Evolutionary conservation across 2,329 filamentous ascomycete genomes (phyloP), one percentile per base, ranked within the genome.

Genomic region (Colletotrichum phormii): DNA sequence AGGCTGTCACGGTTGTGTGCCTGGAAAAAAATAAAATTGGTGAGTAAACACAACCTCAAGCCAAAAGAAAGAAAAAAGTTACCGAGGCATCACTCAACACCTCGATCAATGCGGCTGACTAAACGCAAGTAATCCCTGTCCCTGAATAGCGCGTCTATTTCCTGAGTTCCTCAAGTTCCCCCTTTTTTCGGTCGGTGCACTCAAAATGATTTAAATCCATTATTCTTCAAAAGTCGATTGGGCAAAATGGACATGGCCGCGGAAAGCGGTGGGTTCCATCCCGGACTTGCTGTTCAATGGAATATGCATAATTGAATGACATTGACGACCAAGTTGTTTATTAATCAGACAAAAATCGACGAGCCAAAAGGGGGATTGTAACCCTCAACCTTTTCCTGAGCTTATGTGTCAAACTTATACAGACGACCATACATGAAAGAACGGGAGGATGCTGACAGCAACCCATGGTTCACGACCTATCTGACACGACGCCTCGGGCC

Each of bases 71-170:
- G 62, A 64, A 35, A 29, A 51, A 69, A 64, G 11, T 58, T 69
- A 42, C 69, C 69, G 64, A 72, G 69, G 69, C 69, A 68, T 71
- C 68, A 31, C 53, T 71, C n/a, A 15, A 54, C 1, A 35, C 33
- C 37, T 13, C 22, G 5, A 54, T 46, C 18, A 15, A 53, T 12
- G 24, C 42, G 22, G 49, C 58, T 72, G 53, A 68, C 64, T 54
- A 69, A 64, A 18, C 29, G 5, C 29, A 6, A 46, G 15, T 8
- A 3, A 37, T 26, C 67, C 67, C 62, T 71, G 68, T 51, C 49
- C 64, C n/a, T 26, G 58, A 22, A n/a, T 13, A 6, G 42, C 42
- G 12, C 29, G 15, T 22, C 15, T 55, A 26, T 15, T n/a, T 31
- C 53, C 46, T 26, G 3, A 29, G n/a, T n/a, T 49, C n/a, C 66